These are phyloP conservation scores for Nothophoma quercina DNA, from an alignment of 2,329 filamentous ascomycete genomes.

Conservation along the genomic window DNA sequence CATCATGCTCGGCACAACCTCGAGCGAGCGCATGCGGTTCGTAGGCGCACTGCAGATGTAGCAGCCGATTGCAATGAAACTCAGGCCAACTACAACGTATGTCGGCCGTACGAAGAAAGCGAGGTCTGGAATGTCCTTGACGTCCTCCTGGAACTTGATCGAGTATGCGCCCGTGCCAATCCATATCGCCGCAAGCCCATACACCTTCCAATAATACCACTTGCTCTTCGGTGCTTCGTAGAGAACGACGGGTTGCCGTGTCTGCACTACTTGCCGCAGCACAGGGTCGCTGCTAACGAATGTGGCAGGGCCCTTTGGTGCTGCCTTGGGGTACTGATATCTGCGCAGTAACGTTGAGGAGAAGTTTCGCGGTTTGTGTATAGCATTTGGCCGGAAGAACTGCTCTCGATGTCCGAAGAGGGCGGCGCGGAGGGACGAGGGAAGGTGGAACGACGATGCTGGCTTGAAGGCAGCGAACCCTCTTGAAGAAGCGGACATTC, in stretches of 20 bases:
- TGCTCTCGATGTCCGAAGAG: constrained; percentile 38
- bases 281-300: constrained; percentile 42
- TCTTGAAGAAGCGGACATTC: constrained; percentile 43
- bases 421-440: constrained; percentile 42
- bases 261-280: constrained; percentile 41
- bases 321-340: constrained; percentile 29
- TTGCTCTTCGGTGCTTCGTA: constrained; percentile 40
- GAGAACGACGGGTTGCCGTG: constrained; percentile 42
- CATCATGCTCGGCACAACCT: constrained; percentile 40
- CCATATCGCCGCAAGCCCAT: constrained; percentile 34
- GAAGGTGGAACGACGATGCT: constrained; percentile 40
- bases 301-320: constrained; percentile 15
- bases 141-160: constrained; percentile 42
- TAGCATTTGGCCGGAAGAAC: constrained; percentile 23
- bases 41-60: constrained; percentile 44
- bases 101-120: constrained; percentile 44
- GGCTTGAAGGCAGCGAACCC: constrained; percentile 39
- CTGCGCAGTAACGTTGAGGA: constrained; percentile 34
- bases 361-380: constrained; percentile 30
- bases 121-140: constrained; percentile 38
- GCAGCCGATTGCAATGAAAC: constrained; percentile 39
- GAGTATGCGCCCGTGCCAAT: constrained; percentile 39
- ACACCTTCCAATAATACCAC: constrained; percentile 40
- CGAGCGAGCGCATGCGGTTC: constrained; percentile 38
- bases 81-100: constrained; percentile 42